Evolutionary conservation across 2,329 filamentous ascomycete genomes (phyloP).

Genomic region (Thelonectria olida): DNA sequence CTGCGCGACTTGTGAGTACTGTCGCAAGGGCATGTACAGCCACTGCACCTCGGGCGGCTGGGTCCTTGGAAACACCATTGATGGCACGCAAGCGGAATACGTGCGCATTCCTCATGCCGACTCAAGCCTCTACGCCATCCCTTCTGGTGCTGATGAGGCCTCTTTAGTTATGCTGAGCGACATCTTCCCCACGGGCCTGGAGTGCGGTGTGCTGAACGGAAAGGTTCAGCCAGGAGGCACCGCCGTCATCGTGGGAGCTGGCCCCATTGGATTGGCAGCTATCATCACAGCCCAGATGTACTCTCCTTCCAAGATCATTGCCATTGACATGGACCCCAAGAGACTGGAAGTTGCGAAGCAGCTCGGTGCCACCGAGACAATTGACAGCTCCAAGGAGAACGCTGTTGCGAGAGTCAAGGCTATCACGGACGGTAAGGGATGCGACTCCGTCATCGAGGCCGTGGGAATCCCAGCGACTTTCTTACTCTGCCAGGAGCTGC

Average conservation of each 20-base stretch:
- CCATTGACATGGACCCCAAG: conserved; percentile 59
- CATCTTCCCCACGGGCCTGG: conserved; percentile 65
- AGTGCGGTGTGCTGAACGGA: conserved; percentile 62
- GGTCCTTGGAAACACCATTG: conserved; percentile 61
- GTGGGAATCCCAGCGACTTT: conserved; percentile 65
- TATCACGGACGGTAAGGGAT: conserved; percentile 60
- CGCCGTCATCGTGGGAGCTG: conserved; percentile 64
- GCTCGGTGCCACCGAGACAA: conserved; percentile 57
- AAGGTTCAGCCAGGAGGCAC: conserved; percentile 60
- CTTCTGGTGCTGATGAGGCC: conserved; percentile 51
- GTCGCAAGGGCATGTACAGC: conserved; percentile 59
- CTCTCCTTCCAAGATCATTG: conserved; percentile 59
- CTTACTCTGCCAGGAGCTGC: conserved; percentile 60
- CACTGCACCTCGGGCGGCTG: conserved; percentile 64
- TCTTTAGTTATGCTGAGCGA: conserved; percentile 62
- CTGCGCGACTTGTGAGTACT: conserved; percentile 62
- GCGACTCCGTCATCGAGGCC: conserved; percentile 66
- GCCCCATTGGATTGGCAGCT: conserved; percentile 64
- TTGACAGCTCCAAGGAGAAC: conserved; percentile 50
- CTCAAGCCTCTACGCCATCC: conserved; percentile 56
- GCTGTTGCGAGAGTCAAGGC: conserved; percentile 49
- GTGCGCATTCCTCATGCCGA: conserved; percentile 62
- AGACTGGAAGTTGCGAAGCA: conserved; percentile 56
- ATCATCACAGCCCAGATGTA: conserved; percentile 65
- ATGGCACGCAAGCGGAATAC: conserved; percentile 67